Evolutionary conservation across 2,329 filamentous ascomycete genomes (phyloP).

Genomic region (Beauveria brongniartii): DNA sequence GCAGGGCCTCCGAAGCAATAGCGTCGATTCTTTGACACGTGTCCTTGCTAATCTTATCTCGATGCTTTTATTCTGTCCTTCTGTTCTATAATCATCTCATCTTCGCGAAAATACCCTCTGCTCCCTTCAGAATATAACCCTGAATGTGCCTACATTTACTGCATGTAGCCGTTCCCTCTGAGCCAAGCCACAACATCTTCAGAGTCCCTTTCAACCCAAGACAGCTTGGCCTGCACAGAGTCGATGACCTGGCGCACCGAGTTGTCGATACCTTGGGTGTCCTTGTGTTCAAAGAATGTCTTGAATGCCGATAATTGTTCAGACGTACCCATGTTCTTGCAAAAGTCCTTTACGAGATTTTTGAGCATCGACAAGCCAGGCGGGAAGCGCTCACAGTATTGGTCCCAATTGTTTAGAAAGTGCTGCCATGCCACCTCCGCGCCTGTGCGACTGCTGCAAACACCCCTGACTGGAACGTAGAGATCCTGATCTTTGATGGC

Average conservation of each 20-base stretch:
- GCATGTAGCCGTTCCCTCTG: conserved; percentile 19
- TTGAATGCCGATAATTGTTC: conserved; percentile 70
- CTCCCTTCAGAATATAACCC: neutral
- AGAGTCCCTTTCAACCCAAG: conserved; percentile 70
- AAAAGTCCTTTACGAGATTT: conserved; percentile 74
- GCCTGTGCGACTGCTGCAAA: conserved; percentile 69
- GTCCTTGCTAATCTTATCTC: neutral
- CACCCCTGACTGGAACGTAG: conserved; percentile 75
- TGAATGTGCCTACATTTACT: conserved; percentile 9
- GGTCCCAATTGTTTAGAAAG: conserved; percentile 81
- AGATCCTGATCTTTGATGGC: conserved; percentile 93
- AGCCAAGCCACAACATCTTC: conserved; percentile 61
- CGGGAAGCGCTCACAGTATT: conserved; percentile 62
- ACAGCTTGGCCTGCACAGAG: conserved; percentile 72
- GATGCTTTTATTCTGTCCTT: neutral
- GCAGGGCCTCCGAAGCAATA: neutral
- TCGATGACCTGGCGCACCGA: conserved; percentile 86
- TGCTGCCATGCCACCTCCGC: conserved; percentile 74
- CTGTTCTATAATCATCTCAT: neutral
- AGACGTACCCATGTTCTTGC: conserved; percentile 67
- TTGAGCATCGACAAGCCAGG: conserved; percentile 80
- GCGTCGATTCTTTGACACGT: neutral
- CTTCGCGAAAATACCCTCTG: neutral
- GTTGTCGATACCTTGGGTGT: conserved; percentile 79
- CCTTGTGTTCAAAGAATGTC: conserved; percentile 72